Conservation (phyloP, 768 basidiomycete genomes). For the Cyclocybe aegerita region DNA sequence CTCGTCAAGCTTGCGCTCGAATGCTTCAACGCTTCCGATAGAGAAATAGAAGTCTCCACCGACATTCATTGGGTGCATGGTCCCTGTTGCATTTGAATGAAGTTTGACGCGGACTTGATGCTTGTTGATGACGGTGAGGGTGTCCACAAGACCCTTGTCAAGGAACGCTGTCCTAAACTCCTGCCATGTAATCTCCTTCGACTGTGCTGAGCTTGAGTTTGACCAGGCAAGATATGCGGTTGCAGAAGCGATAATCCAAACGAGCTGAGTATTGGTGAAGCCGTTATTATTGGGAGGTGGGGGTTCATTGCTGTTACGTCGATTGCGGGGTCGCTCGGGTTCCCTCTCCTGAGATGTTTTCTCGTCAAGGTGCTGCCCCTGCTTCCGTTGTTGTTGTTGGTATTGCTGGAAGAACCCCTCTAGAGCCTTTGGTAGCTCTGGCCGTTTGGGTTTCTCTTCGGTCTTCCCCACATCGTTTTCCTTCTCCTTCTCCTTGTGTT, state of each 20-base stretch:
- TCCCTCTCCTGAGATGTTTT: constrained; percentile 28
- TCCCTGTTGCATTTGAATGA: constrained; percentile 84
- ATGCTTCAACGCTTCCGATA: constrained; percentile 95
- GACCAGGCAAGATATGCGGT: constrained; percentile 68
- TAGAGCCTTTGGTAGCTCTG: constrained; percentile 61
- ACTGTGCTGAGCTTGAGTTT: constrained; percentile 49
- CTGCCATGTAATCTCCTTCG: constrained; percentile 98
- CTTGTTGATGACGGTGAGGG: constrained; percentile 88
- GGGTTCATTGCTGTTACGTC: constrained; percentile 27
- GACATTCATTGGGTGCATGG: constrained; percentile 66
- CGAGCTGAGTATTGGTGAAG: constrained; percentile 58
- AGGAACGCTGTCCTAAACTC: constrained; percentile 98
- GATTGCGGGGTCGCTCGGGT: constrained; percentile 29
- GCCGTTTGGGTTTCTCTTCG: constrained; percentile 35
- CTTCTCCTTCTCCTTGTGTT: constrained; percentile 16
- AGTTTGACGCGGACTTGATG: constrained; percentile 89
- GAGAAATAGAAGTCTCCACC: constrained; percentile 85
- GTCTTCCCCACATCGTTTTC: constrained; percentile 29
- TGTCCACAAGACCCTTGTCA: constrained; percentile 94
- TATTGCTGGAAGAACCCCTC: constrained; percentile 82
- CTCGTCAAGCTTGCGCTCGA: constrained; percentile 93
- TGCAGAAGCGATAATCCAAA: constrained; percentile 50
- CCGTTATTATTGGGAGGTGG: constrained; percentile 57
- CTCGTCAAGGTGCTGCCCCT: constrained; percentile 30
- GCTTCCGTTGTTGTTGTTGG: constrained; percentile 42